Percentiles rank a stretch among this genome's conserved stretches.
Conservation (phyloP, 2,329 filamentous ascomycete species). For the Diaporthe humulicola region DNA sequence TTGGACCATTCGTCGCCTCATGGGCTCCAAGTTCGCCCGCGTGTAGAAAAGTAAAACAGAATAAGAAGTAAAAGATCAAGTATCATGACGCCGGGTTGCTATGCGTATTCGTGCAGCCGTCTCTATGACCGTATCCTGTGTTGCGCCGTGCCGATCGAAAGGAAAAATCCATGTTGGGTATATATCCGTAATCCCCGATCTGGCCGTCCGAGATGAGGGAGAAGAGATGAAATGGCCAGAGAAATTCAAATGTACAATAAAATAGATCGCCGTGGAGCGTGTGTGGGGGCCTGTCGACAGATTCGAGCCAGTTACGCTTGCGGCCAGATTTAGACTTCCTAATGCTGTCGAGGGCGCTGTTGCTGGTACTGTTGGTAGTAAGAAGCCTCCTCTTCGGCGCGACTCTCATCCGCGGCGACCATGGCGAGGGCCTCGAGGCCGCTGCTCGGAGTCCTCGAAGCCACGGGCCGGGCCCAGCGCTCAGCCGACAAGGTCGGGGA, state of each 20-base stretch:
- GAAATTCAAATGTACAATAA: not conserved
- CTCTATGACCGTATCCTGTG: slow-evolving; percentile 8
- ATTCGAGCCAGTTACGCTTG: not conserved
- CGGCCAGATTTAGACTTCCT: not conserved
- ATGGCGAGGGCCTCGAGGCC: slow-evolving; percentile 68
- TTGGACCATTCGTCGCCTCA: slow-evolving; percentile 32
- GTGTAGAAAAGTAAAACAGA: not conserved
- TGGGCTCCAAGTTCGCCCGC: not conserved
- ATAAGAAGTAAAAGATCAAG: not conserved
- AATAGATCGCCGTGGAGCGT: not conserved
- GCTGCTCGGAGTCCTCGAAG: slow-evolving; percentile 60
- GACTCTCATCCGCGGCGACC: slow-evolving; percentile 57
- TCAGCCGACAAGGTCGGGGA: slow-evolving; percentile 60
- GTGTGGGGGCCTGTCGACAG: not conserved
- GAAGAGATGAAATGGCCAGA: slow-evolving; percentile 27
- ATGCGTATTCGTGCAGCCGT: slow-evolving; percentile 41
- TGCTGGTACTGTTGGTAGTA: slow-evolving; percentile 42
- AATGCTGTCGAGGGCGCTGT: not conserved
- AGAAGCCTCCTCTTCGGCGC: slow-evolving; percentile 59
- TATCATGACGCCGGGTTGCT: slow-evolving; percentile 33
- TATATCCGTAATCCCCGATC: slow-evolving; percentile 37
- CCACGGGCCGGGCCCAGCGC: slow-evolving; percentile 58
- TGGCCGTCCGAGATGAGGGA: slow-evolving; percentile 31
- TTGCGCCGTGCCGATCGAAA: slow-evolving; percentile 29
- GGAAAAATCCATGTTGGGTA: slow-evolving; percentile 33